Conservation (phyloP, 345 rosid species). For the Euphorbia tirucalli region DNA sequence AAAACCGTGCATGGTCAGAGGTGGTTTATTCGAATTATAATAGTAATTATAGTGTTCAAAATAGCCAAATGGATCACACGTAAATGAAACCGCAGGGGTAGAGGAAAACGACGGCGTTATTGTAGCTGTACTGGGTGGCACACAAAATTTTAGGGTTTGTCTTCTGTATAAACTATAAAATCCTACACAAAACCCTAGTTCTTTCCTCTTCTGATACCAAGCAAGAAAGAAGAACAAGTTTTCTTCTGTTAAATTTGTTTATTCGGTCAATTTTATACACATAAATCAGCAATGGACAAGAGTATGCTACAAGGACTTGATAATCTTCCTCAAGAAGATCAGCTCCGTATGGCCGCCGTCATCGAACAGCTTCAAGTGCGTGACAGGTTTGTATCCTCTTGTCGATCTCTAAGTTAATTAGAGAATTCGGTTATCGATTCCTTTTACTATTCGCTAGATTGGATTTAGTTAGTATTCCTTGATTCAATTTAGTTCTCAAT, state of each 20-base stretch:
- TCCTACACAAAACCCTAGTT: not conserved
- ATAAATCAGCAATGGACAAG: constrained; percentile 12
- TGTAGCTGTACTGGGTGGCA: not conserved
- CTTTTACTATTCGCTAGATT: not conserved
- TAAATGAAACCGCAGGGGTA: no score
- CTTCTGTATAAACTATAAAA: not conserved
- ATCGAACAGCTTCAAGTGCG: constrained; percentile 15
- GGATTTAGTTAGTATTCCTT: not conserved
- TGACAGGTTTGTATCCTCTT: not conserved
- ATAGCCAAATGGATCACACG: no score
- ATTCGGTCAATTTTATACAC: not conserved
- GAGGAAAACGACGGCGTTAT: no score
- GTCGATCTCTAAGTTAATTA: not conserved
- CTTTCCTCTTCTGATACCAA: not conserved
- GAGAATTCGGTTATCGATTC: not conserved
- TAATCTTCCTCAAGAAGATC: constrained; percentile 13
- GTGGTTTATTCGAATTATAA: no score
- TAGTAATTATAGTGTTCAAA: no score
- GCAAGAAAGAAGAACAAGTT: not conserved
- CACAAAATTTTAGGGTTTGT: not conserved
- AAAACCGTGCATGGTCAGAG: no score
- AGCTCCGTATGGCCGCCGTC: not conserved
- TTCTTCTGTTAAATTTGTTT: not conserved
- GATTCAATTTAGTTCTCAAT: not conserved
- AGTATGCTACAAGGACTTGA: constrained; percentile 8